phyloP scores from a whole-genome alignment of 441 rosid genomes.

The Brassica hybrid region DNA sequence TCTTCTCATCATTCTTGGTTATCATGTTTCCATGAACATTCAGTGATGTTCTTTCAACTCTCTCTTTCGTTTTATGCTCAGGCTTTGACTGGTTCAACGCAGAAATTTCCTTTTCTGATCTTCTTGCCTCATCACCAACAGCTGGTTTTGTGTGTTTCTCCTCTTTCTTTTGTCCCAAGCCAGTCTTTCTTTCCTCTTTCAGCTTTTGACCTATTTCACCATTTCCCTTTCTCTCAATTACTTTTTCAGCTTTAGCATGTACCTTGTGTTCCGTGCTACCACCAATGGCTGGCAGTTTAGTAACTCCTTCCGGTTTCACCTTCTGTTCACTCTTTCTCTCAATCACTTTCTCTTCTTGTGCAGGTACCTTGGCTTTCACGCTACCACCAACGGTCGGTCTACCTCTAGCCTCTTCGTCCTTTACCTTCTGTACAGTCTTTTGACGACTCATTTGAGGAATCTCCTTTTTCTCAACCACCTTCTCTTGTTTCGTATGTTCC shows the following conservation, averaged over 20 bases:
- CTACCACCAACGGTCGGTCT: constrained; percentile 8
- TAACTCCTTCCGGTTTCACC: neutral
- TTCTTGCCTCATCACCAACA: constrained; percentile 20
- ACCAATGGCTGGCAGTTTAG: neutral
- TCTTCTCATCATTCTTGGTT: constrained; percentile 19
- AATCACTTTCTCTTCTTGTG: constrained; percentile 5
- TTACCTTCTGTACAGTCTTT: constrained; percentile 8
- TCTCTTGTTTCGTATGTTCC: constrained; percentile 31
- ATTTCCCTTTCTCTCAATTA: constrained; percentile 19
- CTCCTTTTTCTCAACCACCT: constrained; percentile 30
- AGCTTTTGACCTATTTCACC: constrained; percentile 15
- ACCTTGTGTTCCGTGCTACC: constrained; percentile 19
- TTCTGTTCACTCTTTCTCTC: constrained; percentile 12
- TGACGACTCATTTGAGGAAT: constrained; percentile 20
- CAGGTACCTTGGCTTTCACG: constrained; percentile 20
- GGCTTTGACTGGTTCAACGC: neutral
- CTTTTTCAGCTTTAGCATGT: constrained; percentile 6
- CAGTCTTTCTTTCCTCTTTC: constrained; percentile 6
- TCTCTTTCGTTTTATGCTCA: constrained; percentile 18
- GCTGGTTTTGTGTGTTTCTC: constrained; percentile 10
- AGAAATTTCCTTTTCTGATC: constrained; percentile 3
- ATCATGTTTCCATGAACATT: neutral
- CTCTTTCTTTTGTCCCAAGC: constrained; percentile 14
- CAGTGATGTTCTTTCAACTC: neutral
- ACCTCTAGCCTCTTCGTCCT: constrained; percentile 27